Evolutionary conservation across 495 filamentous ascomycete species (phyloP).

Genomic region (Opeltia flavorubescens): DNA sequence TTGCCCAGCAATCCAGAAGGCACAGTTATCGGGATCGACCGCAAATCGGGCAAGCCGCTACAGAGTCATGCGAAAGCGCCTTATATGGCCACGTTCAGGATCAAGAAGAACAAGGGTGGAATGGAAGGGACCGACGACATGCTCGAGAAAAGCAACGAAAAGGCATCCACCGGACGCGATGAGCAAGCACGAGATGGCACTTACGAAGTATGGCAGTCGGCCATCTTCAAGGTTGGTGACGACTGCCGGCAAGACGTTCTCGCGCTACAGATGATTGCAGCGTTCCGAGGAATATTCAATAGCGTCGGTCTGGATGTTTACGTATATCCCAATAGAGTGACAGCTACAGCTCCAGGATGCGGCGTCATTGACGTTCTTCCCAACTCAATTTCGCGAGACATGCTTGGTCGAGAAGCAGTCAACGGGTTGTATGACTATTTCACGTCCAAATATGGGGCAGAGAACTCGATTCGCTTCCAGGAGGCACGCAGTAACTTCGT

Average conservation of each 20-base stretch:
- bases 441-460: constrained; percentile 87
- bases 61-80: constrained; percentile 97
- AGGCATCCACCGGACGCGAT: constrained; percentile 22
- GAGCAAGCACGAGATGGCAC: constrained; percentile 20
- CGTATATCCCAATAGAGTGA: constrained; percentile 94
- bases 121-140: constrained; percentile 16
- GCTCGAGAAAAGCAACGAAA: constrained; percentile 17
- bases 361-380: constrained; percentile 97
- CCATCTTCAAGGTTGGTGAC: constrained; percentile 99
- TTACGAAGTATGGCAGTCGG: constrained; percentile 93
- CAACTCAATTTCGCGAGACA: constrained; percentile 94
- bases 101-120: constrained; percentile 58
- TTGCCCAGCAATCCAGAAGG: constrained; percentile 94
- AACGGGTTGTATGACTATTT: constrained; percentile 98
- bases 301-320: constrained; percentile 88
- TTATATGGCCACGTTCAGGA: constrained; percentile 96
- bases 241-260: constrained; percentile 96
- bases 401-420: constrained; percentile 94
- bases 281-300: constrained; percentile 93
- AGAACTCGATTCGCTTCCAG: constrained; percentile 87
- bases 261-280: constrained; percentile 92
- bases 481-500: constrained; percentile 94
- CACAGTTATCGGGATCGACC: constrained; percentile 91
- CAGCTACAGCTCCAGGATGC: constrained; percentile 94
- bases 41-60: constrained; percentile 90